Conservation (phyloP, 352 stramenopile species). For the Phytopythium oedochilum region DNA sequence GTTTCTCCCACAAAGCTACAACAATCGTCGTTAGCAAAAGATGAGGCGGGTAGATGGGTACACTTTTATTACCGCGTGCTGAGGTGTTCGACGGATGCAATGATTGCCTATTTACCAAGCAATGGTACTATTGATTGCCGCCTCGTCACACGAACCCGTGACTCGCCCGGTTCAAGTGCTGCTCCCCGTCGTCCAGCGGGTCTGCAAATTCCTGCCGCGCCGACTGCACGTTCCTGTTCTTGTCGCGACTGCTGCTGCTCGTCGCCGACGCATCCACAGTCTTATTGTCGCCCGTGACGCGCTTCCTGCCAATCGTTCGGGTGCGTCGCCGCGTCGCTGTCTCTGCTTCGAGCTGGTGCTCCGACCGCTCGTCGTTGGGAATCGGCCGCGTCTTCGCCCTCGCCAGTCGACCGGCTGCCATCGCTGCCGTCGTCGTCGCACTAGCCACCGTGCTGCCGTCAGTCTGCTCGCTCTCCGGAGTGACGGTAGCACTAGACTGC, state of each 20-base stretch:
- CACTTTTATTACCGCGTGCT: too few species aligned
- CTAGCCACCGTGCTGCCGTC: not conserved
- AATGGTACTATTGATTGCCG: not conserved
- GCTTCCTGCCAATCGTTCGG: not conserved
- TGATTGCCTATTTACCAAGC: too few species aligned
- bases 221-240: not conserved
- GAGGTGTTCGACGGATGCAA: too few species aligned
- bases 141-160: slow-evolving; percentile 29
- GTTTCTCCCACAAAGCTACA: not conserved
- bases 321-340: not conserved
- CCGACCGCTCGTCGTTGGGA: slow-evolving; percentile 4
- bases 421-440: slow-evolving; percentile 5
- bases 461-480: not conserved
- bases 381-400: not conserved
- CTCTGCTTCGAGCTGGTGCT: not conserved
- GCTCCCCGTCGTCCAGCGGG: slow-evolving; percentile 21
- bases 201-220: slow-evolving; percentile 24
- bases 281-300: not conserved
- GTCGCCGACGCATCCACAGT: not conserved
- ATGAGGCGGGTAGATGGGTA: not conserved
- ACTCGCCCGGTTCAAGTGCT: slow-evolving; percentile 33
- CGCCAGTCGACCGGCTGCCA: not conserved
- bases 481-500: slow-evolving; percentile 5
- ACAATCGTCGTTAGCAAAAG: not conserved
- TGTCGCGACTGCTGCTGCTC: not conserved